Percentiles rank a stretch among this genome's conserved stretches.
These are phyloP conservation scores for Asterophora lycoperdoides DNA, from an alignment of 768 basidiomycete species.

Conservation along the genomic window DNA sequence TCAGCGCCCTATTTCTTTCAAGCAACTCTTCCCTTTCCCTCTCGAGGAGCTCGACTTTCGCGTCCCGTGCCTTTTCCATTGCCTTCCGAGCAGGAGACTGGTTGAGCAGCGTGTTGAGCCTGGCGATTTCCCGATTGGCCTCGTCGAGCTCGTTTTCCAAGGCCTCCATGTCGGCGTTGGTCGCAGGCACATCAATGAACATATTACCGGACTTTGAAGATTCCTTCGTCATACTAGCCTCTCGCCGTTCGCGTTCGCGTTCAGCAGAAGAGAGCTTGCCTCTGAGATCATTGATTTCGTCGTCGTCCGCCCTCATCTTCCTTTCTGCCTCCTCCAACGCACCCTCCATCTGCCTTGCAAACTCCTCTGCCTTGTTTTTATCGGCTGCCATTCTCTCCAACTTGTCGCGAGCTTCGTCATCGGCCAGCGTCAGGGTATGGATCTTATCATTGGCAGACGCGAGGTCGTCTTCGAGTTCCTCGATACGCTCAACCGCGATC, in stretches of 20 bases:
- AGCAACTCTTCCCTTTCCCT: slow-evolving; percentile 71
- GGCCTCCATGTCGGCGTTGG: slow-evolving; percentile 55
- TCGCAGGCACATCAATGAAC: slow-evolving; percentile 29
- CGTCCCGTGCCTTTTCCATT: slow-evolving; percentile 71
- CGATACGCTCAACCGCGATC: slow-evolving; percentile 47
- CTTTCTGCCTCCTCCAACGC: slow-evolving; percentile 72
- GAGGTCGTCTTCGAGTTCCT: slow-evolving; percentile 54
- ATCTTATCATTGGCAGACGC: slow-evolving; percentile 42
- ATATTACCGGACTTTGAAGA: slow-evolving; percentile 19
- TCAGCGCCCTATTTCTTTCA: slow-evolving; percentile 61
- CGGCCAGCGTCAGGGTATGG: slow-evolving; percentile 38
- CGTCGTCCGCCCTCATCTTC: slow-evolving; percentile 63
- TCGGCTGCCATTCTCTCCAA: slow-evolving; percentile 51
- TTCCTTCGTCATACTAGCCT: slow-evolving; percentile 33
- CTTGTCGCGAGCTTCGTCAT: slow-evolving; percentile 45
- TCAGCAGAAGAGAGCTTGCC: slow-evolving; percentile 51
- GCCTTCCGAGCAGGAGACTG: slow-evolving; percentile 76
- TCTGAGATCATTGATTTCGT: slow-evolving; percentile 46
- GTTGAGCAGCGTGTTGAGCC: slow-evolving; percentile 58
- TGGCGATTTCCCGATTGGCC: slow-evolving; percentile 72
- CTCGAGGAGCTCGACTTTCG: slow-evolving; percentile 72
- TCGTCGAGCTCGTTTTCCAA: slow-evolving; percentile 75
- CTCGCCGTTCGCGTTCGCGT: slow-evolving; percentile 47
- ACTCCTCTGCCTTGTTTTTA: slow-evolving; percentile 46
- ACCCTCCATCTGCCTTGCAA: slow-evolving; percentile 66